A percentile compares a stretch with the other conserved stretches of the same genome.
These are phyloP conservation scores for Venustampulla echinocandica DNA, from an alignment of 495 filamentous ascomycete species.

Conservation along the genomic window DNA sequence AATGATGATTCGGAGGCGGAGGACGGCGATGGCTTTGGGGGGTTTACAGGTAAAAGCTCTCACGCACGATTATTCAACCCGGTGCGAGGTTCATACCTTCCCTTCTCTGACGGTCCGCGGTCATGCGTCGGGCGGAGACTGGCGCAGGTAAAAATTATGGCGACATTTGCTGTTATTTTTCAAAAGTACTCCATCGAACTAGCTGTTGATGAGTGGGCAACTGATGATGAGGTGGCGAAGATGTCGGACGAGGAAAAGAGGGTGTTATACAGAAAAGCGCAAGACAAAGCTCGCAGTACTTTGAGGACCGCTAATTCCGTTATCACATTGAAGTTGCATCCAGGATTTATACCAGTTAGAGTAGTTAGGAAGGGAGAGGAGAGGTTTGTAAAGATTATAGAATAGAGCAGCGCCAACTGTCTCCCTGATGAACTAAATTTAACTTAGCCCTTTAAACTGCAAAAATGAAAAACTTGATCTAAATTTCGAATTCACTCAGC, in stretches of 20 bases:
- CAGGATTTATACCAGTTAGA: slow-evolving; percentile 45
- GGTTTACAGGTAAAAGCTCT: slow-evolving; percentile 44
- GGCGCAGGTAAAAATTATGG: slow-evolving; percentile 68
- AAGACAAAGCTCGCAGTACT: slow-evolving; percentile 35
- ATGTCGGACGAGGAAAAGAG: slow-evolving; percentile 43
- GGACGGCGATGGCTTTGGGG: slow-evolving; percentile 47
- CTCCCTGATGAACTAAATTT: too few species aligned
- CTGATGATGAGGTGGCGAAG: slow-evolving; percentile 47
- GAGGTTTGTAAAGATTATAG: slow-evolving; percentile 35
- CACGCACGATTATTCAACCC: slow-evolving; percentile 40
- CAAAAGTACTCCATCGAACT: slow-evolving; percentile 57
- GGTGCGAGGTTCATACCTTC: slow-evolving; percentile 54
- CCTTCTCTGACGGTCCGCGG: slow-evolving; percentile 64
- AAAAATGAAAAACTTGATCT: too few species aligned
- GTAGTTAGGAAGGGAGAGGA: slow-evolving; percentile 55
- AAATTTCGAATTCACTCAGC: too few species aligned
- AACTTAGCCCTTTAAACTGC: too few species aligned
- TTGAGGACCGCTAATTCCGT: slow-evolving; percentile 40
- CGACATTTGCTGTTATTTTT: slow-evolving; percentile 59
- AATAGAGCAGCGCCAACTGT: too few species aligned
- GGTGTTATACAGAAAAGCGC: slow-evolving; percentile 44
- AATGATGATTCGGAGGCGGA: slow-evolving; percentile 24
- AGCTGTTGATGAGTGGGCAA: slow-evolving; percentile 50
- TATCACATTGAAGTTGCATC: slow-evolving; percentile 55
- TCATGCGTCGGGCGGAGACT: slow-evolving; percentile 64